Evolutionary conservation across 495 filamentous ascomycete species (phyloP), one percentile per base, ranked within the genome.

Genomic region (Podospora sp.): DNA sequence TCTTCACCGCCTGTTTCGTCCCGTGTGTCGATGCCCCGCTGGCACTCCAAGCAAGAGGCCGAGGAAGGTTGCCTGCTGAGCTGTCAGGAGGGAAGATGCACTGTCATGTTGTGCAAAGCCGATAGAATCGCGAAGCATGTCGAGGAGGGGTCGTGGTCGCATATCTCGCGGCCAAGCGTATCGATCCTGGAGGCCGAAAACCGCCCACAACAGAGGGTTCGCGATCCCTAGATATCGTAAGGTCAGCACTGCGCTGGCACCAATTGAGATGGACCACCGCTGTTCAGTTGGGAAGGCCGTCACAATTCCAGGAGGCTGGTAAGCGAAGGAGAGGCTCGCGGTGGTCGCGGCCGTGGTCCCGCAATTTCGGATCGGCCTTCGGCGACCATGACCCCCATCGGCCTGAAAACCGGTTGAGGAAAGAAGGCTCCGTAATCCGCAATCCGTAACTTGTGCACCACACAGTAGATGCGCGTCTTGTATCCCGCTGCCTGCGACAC

Each of bases 1-100:
- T 59, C 66, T 63, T 76, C 74, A 76, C 74, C 74, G 74, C 72
- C 72, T 75, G 74, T 76, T 75, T 53, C 29, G 50, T 24, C 49
- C 58, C 46, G 62, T 56, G 62, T 56, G 62, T 72, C 60, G 36
- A 49, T 65, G 57, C 50, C 67, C 57, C 46, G n/a, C 26, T 27
- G 50, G 60, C 58, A 63, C 57, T 21, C 36, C 20, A 46, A 61
- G 29, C 21, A 52, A 25, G n/a, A 53, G 14, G 26, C 40, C 60
- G 59, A 55, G 9, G 14, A 51, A 12, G 35, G 21, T 33, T 53
- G 62, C 63, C 51, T 69, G 65, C 60, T 68, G 71, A 62, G 65
- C 59, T 73, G 68, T 72, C 73, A 70, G 51, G 18, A 49, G 35
- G 24, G 16, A 24, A 62, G 33, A 24, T 12, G 21, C 66, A 65